Percentiles rank a stretch among this genome's conserved stretches.
These are phyloP conservation scores for Lecanoromycetidae sp. DNA, from an alignment of 2,329 filamentous ascomycete species.

Conservation along the genomic window DNA sequence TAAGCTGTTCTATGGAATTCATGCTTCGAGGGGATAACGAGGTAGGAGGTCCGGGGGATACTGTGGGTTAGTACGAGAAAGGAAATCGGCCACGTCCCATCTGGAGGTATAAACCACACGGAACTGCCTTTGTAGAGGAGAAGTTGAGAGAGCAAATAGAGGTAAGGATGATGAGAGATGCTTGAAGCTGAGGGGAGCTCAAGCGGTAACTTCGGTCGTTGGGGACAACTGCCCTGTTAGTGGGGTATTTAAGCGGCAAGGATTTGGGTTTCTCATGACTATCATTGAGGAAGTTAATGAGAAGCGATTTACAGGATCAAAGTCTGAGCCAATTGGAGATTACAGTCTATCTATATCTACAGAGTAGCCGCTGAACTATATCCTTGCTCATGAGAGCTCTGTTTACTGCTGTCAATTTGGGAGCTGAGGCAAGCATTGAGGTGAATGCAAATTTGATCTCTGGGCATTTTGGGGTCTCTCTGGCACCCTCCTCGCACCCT, in stretches of 20 bases:
- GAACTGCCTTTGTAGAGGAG: too few relatives aligned
- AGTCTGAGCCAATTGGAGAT: slow-evolving; percentile 3
- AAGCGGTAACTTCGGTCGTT: too few relatives aligned
- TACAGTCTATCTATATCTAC: neutral
- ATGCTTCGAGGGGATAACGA: slow-evolving; percentile 5
- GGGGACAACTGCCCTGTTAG: too few relatives aligned
- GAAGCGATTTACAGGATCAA: neutral
- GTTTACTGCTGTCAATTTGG: neutral
- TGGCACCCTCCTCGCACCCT: too few relatives aligned
- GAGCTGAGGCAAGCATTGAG: neutral
- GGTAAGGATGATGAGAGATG: neutral
- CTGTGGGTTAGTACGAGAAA: slow-evolving; percentile 3
- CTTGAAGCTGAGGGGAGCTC: neutral
- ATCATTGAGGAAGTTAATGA: too few relatives aligned
- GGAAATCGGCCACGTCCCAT: too few relatives aligned
- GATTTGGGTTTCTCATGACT: too few relatives aligned
- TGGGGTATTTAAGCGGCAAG: too few relatives aligned
- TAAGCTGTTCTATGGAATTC: slow-evolving; percentile 7
- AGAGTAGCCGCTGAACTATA: slow-evolving; percentile 2
- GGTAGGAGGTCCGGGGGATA: neutral
- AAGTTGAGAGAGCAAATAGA: slow-evolving; percentile 1
- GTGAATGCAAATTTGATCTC: neutral
- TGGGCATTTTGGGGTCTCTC: too few relatives aligned
- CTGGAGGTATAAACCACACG: too few relatives aligned
- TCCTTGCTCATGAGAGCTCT: neutral